A percentile compares a stretch with the other conserved stretches of the same genome.
Evolutionary conservation across 1,284 basidiomycete species (phyloP).

Genomic region (Nidula niveotomentosa): DNA sequence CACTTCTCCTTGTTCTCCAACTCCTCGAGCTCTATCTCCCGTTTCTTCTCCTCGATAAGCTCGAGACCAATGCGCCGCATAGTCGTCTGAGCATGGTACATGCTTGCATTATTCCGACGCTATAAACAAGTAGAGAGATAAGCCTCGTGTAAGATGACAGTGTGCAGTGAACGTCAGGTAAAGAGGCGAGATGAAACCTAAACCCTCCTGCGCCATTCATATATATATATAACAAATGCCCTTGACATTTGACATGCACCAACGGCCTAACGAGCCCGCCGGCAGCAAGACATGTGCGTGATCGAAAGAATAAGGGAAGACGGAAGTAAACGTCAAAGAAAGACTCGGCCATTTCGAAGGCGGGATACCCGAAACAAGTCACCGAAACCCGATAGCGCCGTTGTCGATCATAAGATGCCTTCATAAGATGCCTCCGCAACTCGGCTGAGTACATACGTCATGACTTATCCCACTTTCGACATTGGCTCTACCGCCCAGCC

Average conservation of each 20-base stretch:
- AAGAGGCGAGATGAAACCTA: neutral
- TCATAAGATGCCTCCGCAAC: conserved; percentile 1
- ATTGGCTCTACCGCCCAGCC: neutral
- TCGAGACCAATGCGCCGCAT: conserved; percentile 55
- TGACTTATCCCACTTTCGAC: neutral
- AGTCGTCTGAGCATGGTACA: conserved; percentile 41
- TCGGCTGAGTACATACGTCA: neutral
- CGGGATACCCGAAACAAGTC: neutral
- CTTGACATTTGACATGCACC: neutral
- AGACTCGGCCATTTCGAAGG: neutral
- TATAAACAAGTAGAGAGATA: neutral
- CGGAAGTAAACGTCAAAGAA: conserved; percentile 2
- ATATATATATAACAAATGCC: neutral
- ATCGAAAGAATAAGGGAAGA: neutral
- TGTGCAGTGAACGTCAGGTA: neutral
- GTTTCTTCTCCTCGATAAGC: conserved; percentile 50
- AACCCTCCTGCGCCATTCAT: neutral
- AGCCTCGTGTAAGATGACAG: too few species aligned
- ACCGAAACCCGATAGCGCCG: conserved; percentile 4
- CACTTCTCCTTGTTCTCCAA: neutral
- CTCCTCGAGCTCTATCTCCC: conserved; percentile 10
- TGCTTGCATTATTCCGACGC: conserved; percentile 33
- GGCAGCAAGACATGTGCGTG: neutral
- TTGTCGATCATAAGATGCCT: conserved; percentile 2
- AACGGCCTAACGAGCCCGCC: neutral